Evolutionary conservation across 2,329 filamentous ascomycete species (phyloP), one percentile per base, ranked within the genome.

Genomic region (Davidsoniella virescens): DNA sequence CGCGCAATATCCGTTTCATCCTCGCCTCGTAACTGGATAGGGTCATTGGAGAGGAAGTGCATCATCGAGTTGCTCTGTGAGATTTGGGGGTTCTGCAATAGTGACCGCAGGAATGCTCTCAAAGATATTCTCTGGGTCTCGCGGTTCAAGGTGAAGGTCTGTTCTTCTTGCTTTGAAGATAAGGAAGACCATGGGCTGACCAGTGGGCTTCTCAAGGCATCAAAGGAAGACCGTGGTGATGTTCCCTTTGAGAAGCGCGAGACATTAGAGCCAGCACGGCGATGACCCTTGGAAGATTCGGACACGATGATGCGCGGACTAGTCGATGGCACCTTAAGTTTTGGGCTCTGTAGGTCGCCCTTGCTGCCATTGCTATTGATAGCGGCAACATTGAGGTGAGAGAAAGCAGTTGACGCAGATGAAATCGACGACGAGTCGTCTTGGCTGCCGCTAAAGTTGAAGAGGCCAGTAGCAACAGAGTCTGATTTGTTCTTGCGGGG

Each of bases 41-140:
- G 80, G n/a, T 84, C 69, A 1, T 69, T 69, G 1, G 80, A 84
- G 29, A 98, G 66, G 58, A 98, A 98, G 1, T 94, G 84, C 49
- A 80, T 68, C 67, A 98, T 84, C 1, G 88, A 80, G 60, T 80
- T 84, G 0, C 87, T 93, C 52, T 80, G 76, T 36, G 88, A 85
- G 54, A 94, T 80, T 55, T 87, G 82, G 33, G 83, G 78, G 58
- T 94, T 94, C 44, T 90, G 78, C 23, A 98, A 67, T 10, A 96
- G 71, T 17, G 82, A 86, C 40, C 92, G 78, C n/a, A 98, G 67
- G 62, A 92, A 96, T 0, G 92, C 88, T 49, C 92, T 77, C 4
- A 98, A 70, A 1, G 90, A 96, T 16, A 96, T 84, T 56, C 92
- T 78, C 65, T 96, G 92, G 57, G 79, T 83, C 67, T 98, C 92